Base-by-base conservation (phyloP, 2,329 filamentous ascomycete species). In the Colletotrichum tropicale region DNA sequence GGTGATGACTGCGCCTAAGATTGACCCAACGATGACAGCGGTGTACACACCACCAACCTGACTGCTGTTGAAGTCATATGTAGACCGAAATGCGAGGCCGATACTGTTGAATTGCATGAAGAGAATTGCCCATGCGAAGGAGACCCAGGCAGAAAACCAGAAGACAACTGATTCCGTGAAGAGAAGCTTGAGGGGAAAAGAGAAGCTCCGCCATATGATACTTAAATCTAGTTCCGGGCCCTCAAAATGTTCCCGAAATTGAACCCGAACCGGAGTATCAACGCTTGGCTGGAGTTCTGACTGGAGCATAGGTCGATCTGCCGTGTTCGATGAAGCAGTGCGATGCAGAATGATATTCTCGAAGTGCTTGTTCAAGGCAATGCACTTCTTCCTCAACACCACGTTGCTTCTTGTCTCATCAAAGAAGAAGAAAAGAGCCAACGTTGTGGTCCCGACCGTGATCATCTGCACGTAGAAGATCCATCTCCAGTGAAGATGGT, bases 81-180 rank as follows among this genome's bases (percentile, higher is more conserved):
- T 90, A 15, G 87, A 88, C 26, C 86, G 79, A 82, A 94, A 95
- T n/a, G 94, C 90, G 3, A 94, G 86, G 0, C 93, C 93, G 13
- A 95, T 89, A 5, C 83, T 84, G 78, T 81, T 84, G 55, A 86
- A 82, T 88, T 92, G 85, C 74, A 95, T 87, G 81, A 94, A 95
- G 0, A 95, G 86, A 1, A 94, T 88, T 0, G 91, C 92, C 92
- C 93, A 95, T 65, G 89, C 91, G 82, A 95, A 95, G 0, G 92
- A 88, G 1, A 93, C 90, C 92, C 94, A 95, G 5, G 94, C 84
- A 0, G 91, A 92, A 84, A 95, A 95, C 85, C 87, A 91, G 80
- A 91, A 91, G 1, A 93, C 89, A 15, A 92, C 90, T 0, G 90
- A 89, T 77, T 93, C 91, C 0, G 90, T 92, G 28, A 88, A 79